Evolutionary conservation across 176 grass and related monocot genomes (phyloP).

Genomic region (Eleusine indica): DNA sequence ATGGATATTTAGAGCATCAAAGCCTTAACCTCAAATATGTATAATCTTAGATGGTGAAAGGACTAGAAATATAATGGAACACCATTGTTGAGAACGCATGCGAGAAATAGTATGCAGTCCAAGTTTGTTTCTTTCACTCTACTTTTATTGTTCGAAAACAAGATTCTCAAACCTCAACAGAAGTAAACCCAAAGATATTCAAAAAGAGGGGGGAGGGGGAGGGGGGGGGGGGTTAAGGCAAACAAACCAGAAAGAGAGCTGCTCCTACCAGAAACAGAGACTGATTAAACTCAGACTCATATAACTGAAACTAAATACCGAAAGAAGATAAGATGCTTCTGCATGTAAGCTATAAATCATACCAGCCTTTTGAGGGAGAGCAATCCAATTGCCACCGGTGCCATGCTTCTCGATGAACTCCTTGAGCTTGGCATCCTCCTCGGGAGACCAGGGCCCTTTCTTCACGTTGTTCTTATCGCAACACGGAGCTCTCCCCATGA

Average conservation of each 20-base stretch:
- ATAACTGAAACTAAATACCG: neutral
- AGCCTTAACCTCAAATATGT: neutral
- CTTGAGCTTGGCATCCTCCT: slow-evolving; percentile 93
- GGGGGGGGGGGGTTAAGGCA: neutral
- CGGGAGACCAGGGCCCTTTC: slow-evolving; percentile 91
- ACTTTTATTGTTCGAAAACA: neutral
- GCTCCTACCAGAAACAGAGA: neutral
- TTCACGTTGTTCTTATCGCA: slow-evolving; percentile 98
- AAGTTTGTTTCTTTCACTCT: neutral
- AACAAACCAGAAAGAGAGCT: neutral
- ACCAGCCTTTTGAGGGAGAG: slow-evolving; percentile 95
- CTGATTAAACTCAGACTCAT: neutral
- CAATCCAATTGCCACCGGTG: slow-evolving; percentile 95
- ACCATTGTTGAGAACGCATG: neutral
- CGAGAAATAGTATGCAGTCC: neutral
- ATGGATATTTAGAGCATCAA: neutral
- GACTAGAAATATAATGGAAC: neutral
- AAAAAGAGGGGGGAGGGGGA: neutral
- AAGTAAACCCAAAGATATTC: neutral
- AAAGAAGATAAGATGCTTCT: slow-evolving; percentile 9
- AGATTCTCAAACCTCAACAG: neutral
- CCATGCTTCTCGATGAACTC: slow-evolving; percentile 94
- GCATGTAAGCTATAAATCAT: neutral
- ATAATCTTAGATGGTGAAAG: neutral
- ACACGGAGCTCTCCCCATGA: slow-evolving; percentile 92